Base-by-base conservation (phyloP, 208 protist genomes). In the Phytomonas sp. region DNA sequence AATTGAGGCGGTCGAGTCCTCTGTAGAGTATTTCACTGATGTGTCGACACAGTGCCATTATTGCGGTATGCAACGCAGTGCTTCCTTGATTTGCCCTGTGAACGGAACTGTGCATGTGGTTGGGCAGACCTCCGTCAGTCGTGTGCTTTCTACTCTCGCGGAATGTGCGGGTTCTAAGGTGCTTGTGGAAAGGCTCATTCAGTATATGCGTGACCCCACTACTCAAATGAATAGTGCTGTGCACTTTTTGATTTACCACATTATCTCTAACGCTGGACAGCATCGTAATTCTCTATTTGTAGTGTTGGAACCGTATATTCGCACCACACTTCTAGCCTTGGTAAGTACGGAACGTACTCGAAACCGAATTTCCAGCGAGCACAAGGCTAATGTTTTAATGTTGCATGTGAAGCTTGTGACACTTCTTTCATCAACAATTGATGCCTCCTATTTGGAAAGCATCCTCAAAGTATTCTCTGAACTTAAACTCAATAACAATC, bases 311-410 rank as follows among this genome's bases (percentile, higher is more conserved):
- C 91, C 91, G 34, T 94, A 96, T 75, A 87, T 96, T 71, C 84
- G 91, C 65, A 87, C 82, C 71, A 96, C 91, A 0, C 78, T 96
- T 37, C 78, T 89, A 40, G 79, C 91, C 0, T 68, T 96, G 29
- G 72, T 92, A 32, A 89, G 75, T 68, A 85, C 84, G 4, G 86
- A 94, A 74, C 77, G 79, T 66, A 82, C 73, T 52, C 72, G 77
- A 30, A 30, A 69, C 5, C 75, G 75, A 32, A 79, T 93, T 14
- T 71, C 66, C 33, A 96, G 91, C 73, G 82, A 87, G 70, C 84
- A 91, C 65, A 92, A 91, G 77, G 91, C 91, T 4, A 93, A 92
- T 49, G 79, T 92, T 52, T 74, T 96, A 6, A 94, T 93, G 88
- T 79, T 96, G 36, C 88, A 96, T 71, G 91, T 94, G 67, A 94